These are phyloP conservation scores for Castanea sativa DNA, from an alignment of 306 rosid genomes.

Conservation along the genomic window DNA sequence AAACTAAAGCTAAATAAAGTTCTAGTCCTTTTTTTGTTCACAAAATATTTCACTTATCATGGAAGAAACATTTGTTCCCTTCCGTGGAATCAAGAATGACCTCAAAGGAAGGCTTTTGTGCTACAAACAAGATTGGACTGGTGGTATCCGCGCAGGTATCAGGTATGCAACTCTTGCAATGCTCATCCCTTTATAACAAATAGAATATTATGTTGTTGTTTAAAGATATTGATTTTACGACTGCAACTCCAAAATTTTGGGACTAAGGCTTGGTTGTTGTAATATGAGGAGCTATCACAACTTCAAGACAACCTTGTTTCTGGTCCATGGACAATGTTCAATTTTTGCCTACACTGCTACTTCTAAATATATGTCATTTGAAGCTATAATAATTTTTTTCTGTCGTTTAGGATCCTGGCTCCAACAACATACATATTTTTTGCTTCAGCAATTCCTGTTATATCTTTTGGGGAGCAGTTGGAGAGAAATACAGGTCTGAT, in stretches of 20 bases:
- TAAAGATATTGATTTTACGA: constrained; percentile 17
- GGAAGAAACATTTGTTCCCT: constrained; percentile 98
- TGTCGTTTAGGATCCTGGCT: constrained; percentile 76
- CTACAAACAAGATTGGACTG: constrained; percentile 92
- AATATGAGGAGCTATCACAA: constrained; percentile 1
- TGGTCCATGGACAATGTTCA: neutral
- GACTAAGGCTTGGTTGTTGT: too few species aligned
- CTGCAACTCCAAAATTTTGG: neutral
- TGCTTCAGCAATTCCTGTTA: constrained; percentile 96
- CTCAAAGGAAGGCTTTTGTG: constrained; percentile 76
- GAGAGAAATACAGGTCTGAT: constrained; percentile 71
- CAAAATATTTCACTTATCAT: constrained; percentile 34
- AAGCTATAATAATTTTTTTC: constrained; percentile 18
- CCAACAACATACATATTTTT: constrained; percentile 96
- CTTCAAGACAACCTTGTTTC: neutral
- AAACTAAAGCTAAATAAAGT: constrained; percentile 28
- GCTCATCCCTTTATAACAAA: neutral
- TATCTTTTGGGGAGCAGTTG: constrained; percentile 95
- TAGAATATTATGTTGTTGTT: neutral
- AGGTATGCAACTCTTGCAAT: constrained; percentile 51
- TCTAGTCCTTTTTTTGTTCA: constrained; percentile 27
- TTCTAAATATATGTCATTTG: neutral
- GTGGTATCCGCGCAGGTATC: constrained; percentile 71
- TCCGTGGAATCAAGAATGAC: constrained; percentile 91
- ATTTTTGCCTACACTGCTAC: neutral